phyloP scores from a whole-genome alignment of 1,139 yeast genomes.

The Candida sp. region DNA sequence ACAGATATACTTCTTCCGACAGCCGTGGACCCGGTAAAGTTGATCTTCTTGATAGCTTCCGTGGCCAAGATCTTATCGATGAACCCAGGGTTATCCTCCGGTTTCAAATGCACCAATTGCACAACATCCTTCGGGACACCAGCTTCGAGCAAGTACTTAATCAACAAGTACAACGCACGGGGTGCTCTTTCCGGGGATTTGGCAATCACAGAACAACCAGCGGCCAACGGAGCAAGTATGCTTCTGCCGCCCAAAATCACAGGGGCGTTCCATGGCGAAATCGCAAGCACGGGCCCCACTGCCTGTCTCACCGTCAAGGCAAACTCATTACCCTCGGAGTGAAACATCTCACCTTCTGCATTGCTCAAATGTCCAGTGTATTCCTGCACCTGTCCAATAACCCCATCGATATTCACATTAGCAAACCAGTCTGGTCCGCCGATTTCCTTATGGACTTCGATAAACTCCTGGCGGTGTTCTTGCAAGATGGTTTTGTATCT shows the following conservation, averaged over 20 bases:
- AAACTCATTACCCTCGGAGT: constrained; percentile 24
- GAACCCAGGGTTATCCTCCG: constrained; percentile 26
- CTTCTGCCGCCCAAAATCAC: constrained; percentile 41
- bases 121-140: constrained; percentile 41
- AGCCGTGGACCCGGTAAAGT: constrained; percentile 49
- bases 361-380: constrained; percentile 22
- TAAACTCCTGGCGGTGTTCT: constrained; percentile 18
- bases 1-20: constrained; percentile 39
- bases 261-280: constrained; percentile 57
- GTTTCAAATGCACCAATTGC: constrained; percentile 36
- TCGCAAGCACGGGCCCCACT: constrained; percentile 47
- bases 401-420: constrained; percentile 32
- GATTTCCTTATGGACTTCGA: constrained; percentile 32
- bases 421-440: constrained; percentile 46
- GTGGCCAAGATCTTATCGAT: constrained; percentile 31
- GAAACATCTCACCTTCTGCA: constrained; percentile 27
- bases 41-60: constrained; percentile 32
- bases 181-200: constrained; percentile 46
- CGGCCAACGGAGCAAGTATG: constrained; percentile 47
- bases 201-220: constrained; percentile 53
- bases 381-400: constrained; percentile 26
- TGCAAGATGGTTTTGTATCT: constrained; percentile 20
- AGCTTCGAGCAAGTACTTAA: constrained; percentile 36
- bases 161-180: constrained; percentile 28
- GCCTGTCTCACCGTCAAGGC: constrained; percentile 40